Conservation (phyloP, 2,329 filamentous ascomycete species). For the Fusarium caatingaense region DNA sequence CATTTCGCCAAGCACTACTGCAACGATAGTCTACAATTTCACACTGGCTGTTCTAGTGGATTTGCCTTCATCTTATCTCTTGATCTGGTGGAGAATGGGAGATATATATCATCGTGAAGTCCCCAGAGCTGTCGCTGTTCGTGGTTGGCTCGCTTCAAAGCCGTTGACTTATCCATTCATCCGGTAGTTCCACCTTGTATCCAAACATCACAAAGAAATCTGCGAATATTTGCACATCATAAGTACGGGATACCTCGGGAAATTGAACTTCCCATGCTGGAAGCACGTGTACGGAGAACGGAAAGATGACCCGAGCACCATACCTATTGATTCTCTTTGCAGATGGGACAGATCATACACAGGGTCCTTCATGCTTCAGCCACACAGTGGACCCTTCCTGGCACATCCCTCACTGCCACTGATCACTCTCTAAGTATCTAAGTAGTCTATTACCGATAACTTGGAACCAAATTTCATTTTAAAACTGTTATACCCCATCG, state of each 20-base stretch:
- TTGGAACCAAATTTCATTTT: neutral
- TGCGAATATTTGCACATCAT: neutral
- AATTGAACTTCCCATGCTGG: neutral
- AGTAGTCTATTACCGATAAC: neutral
- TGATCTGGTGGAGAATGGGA: constrained; percentile 10
- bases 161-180: constrained; percentile 30
- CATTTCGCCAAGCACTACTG: neutral
- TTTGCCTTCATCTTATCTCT: neutral
- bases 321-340: neutral
- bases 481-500: neutral
- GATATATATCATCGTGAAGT: neutral
- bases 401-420: neutral
- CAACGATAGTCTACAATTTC: neutral
- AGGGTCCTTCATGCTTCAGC: neutral
- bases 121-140: neutral
- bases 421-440: neutral
- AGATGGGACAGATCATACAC: neutral
- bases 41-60: neutral
- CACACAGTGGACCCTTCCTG: neutral
- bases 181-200: constrained; percentile 13
- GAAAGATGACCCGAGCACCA: neutral
- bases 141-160: constrained; percentile 30
- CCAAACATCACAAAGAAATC: neutral
- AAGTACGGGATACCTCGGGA: neutral
- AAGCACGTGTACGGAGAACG: neutral